Evolutionary conservation across 2,329 filamentous ascomycete genomes (phyloP).

Genomic region (Penicillium sumatraense): DNA sequence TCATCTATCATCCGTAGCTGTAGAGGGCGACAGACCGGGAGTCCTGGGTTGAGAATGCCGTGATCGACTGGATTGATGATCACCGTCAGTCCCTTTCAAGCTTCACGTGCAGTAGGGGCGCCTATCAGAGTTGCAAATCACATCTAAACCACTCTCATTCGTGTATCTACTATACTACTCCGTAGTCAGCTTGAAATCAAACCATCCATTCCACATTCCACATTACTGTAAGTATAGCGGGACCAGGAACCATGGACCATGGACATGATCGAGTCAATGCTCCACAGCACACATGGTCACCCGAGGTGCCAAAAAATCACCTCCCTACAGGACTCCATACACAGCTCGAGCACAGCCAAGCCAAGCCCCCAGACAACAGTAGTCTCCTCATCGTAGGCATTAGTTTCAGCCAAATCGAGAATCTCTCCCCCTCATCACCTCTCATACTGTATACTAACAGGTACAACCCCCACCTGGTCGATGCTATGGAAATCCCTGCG

Average conservation of each 20-base stretch:
- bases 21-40: not conserved
- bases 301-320: not conserved
- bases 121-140: slow-evolving; percentile 22
- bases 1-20: not conserved
- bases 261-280: not conserved
- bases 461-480: not conserved
- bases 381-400: not conserved
- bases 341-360: not conserved
- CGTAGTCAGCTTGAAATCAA: no score
- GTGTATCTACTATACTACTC: not conserved
- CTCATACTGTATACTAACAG: not conserved
- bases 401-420: slow-evolving; percentile 11
- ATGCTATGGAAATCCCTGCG: slow-evolving; percentile 4
- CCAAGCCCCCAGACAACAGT: not conserved
- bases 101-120: slow-evolving; percentile 24
- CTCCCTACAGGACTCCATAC: no score
- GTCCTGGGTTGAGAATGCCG: slow-evolving; percentile 1
- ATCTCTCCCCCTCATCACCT: not conserved
- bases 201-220: not conserved
- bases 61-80: slow-evolving; percentile 8
- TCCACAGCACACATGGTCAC: slow-evolving; percentile 2
- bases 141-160: not conserved
- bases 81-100: slow-evolving; percentile 9
- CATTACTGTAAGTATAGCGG: no score
- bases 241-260: not conserved